Evolutionary conservation across 2,329 filamentous ascomycete species (phyloP).

Genomic region (Didymella lethalis): DNA sequence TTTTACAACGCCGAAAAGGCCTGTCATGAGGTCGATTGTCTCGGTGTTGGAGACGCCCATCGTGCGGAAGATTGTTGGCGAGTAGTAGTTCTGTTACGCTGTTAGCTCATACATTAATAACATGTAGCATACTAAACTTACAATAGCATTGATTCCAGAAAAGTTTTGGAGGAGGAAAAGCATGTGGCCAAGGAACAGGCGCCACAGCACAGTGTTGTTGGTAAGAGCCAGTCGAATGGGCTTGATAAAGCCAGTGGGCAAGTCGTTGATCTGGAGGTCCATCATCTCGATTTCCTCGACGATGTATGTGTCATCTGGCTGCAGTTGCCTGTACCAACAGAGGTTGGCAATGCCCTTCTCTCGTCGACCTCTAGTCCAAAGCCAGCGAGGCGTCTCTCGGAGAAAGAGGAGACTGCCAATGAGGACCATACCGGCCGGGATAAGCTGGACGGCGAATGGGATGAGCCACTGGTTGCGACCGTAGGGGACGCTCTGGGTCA

Average conservation of each 20-base stretch:
- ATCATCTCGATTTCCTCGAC: conserved; percentile 76
- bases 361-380: conserved; percentile 52
- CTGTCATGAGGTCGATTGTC: conserved; percentile 71
- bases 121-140: background rate
- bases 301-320: conserved; percentile 69
- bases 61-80: conserved; percentile 71
- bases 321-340: conserved; percentile 71
- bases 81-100: conserved; percentile 70
- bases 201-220: conserved; percentile 66
- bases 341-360: conserved; percentile 55
- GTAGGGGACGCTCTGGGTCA: conserved; percentile 54
- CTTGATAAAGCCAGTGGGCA: conserved; percentile 78
- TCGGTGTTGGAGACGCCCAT: conserved; percentile 70
- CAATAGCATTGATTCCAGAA: conserved; percentile 73
- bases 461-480: conserved; percentile 57
- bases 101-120: background rate
- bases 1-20: conserved; percentile 77
- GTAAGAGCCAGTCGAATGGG: conserved; percentile 37
- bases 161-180: conserved; percentile 86
- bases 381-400: conserved; percentile 55
- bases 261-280: conserved; percentile 72
- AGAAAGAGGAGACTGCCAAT: conserved; percentile 53
- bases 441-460: conserved; percentile 69
- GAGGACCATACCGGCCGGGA: conserved; percentile 68
- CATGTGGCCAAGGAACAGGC: conserved; percentile 75